phyloP scores from a whole-genome alignment of 192 early-diverging fungal genomes.

The Dimargaris cristalligena region DNA sequence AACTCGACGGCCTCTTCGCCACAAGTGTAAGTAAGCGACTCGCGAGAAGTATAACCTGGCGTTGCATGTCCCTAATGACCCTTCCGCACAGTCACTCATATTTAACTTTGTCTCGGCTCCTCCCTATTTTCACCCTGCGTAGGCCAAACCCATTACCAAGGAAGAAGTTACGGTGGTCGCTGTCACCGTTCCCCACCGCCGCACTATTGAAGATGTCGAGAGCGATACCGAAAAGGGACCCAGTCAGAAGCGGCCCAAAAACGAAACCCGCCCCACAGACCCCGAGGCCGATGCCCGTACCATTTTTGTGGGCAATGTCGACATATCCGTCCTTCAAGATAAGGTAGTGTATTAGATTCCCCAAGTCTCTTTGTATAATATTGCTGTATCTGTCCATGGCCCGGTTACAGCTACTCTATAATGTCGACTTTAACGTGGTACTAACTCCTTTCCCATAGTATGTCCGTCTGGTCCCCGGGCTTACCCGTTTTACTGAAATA shows the following conservation, averaged over 20 bases:
- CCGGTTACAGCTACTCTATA: too few species aligned
- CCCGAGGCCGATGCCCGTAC: slow-evolving; percentile 50
- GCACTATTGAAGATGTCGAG: too few species aligned
- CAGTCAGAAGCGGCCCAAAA: too few species aligned
- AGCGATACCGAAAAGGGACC: too few species aligned
- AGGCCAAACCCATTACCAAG: background rate
- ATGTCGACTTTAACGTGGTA: too few species aligned
- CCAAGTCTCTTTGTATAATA: slow-evolving; percentile 13
- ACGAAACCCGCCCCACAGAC: too few species aligned
- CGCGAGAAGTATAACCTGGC: too few species aligned
- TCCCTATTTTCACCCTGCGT: background rate
- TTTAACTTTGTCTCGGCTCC: background rate
- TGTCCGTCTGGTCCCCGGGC: background rate
- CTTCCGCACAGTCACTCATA: background rate
- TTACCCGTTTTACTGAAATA: slow-evolving; percentile 16
- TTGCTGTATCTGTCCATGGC: background rate
- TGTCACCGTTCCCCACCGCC: too few species aligned
- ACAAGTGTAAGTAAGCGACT: slow-evolving; percentile 1
- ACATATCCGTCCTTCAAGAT: slow-evolving; percentile 46
- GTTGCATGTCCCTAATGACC: background rate
- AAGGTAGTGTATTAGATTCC: slow-evolving; percentile 53
- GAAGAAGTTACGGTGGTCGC: background rate
- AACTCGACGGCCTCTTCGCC: background rate
- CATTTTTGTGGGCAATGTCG: slow-evolving; percentile 89
- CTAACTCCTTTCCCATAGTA: background rate